Evolutionary conservation across 2,329 filamentous ascomycete genomes (phyloP).

Genomic region (Apiospora malaysiana): DNA sequence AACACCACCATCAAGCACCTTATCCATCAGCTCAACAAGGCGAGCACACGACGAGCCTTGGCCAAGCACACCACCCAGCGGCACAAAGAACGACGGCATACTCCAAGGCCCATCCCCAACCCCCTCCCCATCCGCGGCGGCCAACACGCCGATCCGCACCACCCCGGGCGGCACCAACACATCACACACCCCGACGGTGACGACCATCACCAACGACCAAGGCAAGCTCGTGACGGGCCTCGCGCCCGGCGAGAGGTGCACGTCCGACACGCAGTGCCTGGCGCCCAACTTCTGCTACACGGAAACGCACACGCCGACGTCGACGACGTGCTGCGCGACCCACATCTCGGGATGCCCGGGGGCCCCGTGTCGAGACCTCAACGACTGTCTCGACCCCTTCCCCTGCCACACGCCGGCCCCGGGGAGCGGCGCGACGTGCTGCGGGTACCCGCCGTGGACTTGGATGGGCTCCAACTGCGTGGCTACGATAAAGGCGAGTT

Average conservation of each 20-base stretch:
- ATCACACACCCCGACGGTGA: neutral
- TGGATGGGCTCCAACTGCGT: neutral
- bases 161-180: neutral
- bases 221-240: neutral
- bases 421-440: neutral
- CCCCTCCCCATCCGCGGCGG: neutral
- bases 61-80: neutral
- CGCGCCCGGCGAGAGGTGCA: neutral
- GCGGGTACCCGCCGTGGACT: neutral
- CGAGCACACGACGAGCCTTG: too few relatives aligned
- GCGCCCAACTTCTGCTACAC: neutral
- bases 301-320: neutral
- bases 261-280: slow-evolving; percentile 18
- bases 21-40: neutral
- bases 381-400: neutral
- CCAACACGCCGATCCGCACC: neutral
- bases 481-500: neutral
- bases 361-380: neutral
- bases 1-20: neutral
- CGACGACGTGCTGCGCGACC: slow-evolving; percentile 1
- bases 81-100: neutral
- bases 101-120: neutral
- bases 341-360: neutral
- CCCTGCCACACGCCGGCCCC: neutral
- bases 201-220: neutral